Evolutionary conservation across 208 protist species (phyloP), one percentile per base, ranked within the genome.

Genomic region (Sergeia podlipaevii): DNA sequence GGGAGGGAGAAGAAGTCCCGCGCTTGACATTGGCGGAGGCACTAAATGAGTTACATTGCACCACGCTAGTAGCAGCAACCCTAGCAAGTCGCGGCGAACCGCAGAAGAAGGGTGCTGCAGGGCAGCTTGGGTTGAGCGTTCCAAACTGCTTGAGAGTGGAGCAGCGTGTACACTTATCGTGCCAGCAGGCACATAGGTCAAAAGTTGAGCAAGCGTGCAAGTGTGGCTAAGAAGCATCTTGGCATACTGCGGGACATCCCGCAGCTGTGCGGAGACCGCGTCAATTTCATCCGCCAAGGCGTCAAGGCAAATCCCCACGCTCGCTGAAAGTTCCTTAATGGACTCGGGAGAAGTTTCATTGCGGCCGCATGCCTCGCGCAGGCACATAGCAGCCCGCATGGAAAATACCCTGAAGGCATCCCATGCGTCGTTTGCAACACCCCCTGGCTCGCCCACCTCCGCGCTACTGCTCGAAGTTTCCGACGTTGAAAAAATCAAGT

Each of bases 351-450:
- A 46, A 21, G 57, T 37, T n/a, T 38, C 33, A 11, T 10, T 18
- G 42, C 18, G 8, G 11, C 42, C 42, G 37, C 49, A 44, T 2
- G 24, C 41, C 27, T 81, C 63, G 24, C 63, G 30, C 1, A 85
- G 23, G n/a, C 54, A 21, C 65, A 74, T 65, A n/a, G 77, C 74
- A 23, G 77, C 79, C 18, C 78, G 80, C 48, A 82, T 52, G 15
- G 84, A 90, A 47, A 95, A 84, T 38, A 80, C 38, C 17, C 84
- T 75, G 45, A 91, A 95, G 27, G 78, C 79, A 60, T 89, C 77
- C 88, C 83, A 91, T 13, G 69, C 70, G 54, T 73, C 69, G 30
- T 23, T 24, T 26, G 49, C 10, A 32, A 18, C 27, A 53, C 43
- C 30, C 55, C 49, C n/a, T 34, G 52, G 29, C 36, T 48, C n/a